Evolutionary conservation across 768 basidiomycete species (phyloP), one percentile per base, ranked within the genome.

Genomic region (Suillus ampliporus): DNA sequence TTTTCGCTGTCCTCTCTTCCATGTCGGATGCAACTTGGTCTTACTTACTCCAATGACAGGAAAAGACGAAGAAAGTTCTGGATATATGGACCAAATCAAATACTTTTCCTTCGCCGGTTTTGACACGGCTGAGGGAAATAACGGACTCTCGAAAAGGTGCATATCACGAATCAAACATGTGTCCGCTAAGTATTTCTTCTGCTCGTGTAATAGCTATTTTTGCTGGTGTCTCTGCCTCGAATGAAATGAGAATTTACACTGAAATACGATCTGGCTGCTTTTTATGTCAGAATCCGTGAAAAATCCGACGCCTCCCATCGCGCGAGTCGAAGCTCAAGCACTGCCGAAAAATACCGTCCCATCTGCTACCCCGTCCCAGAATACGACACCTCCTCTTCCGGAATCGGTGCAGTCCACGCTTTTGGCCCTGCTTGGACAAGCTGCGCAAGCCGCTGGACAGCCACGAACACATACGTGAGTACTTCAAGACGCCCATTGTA

Each of bases 51-150:
- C 66, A 64, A 73, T 63, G 74, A 77, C 83, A 98, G 96, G 97
- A 97, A 82, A 99, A 99, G 81, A 85, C 92, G 51, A 90, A 91
- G 83, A 99, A 99, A 78, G 89, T 99, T 72, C 87, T 97, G 77
- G 97, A 98, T 79, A 98, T 99, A 71, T 99, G 97, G 97, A 85
- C 84, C 71, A 97, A 96, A 77, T 86, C 88, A 62, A 86, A 83
- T 77, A 97, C 97, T 54, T 99, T 99, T 80, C 90, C 95, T 62
- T 74, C 88, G 70, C 74, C 83, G 69, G 86, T 92, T 73, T 79
- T 96, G 71, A 80, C 87, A 65, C 89, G 88, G 68, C 82, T 97
- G 75, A 80, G 83, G 77, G 85, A 87, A 75, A 79, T 89, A 77
- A 85, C 84, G 78, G 86, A 82, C 73, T 80, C 76, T 72, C 84